phyloP scores from a whole-genome alignment of 2,329 filamentous ascomycete species.

The Tolypocladium ophioglossoides region DNA sequence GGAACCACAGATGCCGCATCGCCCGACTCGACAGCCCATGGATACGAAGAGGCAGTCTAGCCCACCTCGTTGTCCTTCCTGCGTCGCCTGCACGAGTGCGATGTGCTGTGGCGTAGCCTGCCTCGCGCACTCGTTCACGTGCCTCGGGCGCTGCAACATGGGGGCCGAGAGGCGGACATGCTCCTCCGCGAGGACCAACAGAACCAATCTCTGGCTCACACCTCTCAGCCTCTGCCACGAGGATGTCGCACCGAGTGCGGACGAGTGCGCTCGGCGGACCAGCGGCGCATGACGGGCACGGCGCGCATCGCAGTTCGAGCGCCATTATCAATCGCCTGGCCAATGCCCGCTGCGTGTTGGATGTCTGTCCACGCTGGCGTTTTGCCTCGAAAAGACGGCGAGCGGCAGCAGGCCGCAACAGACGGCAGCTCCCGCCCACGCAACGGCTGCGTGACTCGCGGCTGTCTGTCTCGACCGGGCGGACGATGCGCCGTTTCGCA shows the following conservation, averaged over 20 bases:
- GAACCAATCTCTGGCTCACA: not conserved
- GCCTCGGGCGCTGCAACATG: not conserved
- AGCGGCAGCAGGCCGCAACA: not conserved
- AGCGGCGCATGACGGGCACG: not conserved
- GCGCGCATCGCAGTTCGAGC: not conserved
- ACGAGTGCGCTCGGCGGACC: not conserved
- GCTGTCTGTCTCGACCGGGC: not conserved
- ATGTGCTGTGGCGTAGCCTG: not conserved
- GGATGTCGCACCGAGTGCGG: not conserved
- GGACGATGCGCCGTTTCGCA: conserved; percentile 8
- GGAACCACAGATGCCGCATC: not conserved
- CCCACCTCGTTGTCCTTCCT: too few relatives aligned
- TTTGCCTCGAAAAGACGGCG: not conserved
- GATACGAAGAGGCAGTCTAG: not conserved
- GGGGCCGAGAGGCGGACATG: not conserved
- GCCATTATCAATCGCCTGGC: not conserved
- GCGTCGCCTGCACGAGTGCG: too few relatives aligned
- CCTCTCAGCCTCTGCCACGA: too few relatives aligned
- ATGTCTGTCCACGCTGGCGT: not conserved
- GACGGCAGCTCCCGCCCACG: not conserved
- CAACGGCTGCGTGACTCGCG: not conserved
- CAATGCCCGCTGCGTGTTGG: not conserved
- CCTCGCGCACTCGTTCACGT: not conserved
- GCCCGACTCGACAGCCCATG: not conserved
- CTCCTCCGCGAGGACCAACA: not conserved